Percentiles rank a stretch among this genome's conserved stretches.
These are phyloP conservation scores for Globisporangium apiculatum DNA, from an alignment of 352 stramenopile species.

Conservation along the genomic window DNA sequence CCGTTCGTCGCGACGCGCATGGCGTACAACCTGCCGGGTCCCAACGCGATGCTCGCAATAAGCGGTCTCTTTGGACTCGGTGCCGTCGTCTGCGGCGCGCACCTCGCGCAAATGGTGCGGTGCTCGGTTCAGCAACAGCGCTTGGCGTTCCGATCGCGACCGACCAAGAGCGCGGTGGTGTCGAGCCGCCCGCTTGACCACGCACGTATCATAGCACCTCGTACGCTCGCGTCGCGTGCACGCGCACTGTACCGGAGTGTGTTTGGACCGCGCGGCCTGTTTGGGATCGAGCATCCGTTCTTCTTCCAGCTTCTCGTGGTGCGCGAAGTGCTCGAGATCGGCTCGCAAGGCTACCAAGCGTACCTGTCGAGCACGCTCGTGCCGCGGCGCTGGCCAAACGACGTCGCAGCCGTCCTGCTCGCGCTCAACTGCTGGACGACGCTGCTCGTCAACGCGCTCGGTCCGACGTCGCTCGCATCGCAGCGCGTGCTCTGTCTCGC, in stretches of 20 bases:
- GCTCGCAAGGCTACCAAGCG: constrained; percentile 22
- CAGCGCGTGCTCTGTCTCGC: constrained; percentile 18
- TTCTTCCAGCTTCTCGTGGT: constrained; percentile 14
- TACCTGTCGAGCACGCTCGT: constrained; percentile 19
- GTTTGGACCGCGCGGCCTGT: constrained; percentile 2
- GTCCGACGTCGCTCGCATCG: constrained; percentile 11
- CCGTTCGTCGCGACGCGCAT: neutral
- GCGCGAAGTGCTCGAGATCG: constrained; percentile 20
- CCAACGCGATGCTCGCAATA: constrained; percentile 1
- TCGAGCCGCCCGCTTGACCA: neutral
- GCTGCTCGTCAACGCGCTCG: constrained; percentile 13
- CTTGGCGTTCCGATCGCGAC: neutral
- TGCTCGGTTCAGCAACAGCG: constrained; percentile 2
- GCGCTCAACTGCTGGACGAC: constrained; percentile 18
- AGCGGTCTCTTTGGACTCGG: constrained; percentile 2
- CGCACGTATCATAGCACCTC: neutral
- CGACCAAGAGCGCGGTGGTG: neutral
- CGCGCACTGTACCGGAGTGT: neutral
- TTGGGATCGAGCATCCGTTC: constrained; percentile 10
- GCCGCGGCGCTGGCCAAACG: constrained; percentile 25
- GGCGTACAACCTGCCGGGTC: constrained; percentile 6
- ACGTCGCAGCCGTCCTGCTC: constrained; percentile 16
- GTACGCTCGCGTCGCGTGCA: neutral
- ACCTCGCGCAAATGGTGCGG: constrained; percentile 1
- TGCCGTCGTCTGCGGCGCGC: neutral